These are phyloP conservation scores for Petunia secreta DNA, from an alignment of 257 asterid species.

Conservation along the genomic window DNA sequence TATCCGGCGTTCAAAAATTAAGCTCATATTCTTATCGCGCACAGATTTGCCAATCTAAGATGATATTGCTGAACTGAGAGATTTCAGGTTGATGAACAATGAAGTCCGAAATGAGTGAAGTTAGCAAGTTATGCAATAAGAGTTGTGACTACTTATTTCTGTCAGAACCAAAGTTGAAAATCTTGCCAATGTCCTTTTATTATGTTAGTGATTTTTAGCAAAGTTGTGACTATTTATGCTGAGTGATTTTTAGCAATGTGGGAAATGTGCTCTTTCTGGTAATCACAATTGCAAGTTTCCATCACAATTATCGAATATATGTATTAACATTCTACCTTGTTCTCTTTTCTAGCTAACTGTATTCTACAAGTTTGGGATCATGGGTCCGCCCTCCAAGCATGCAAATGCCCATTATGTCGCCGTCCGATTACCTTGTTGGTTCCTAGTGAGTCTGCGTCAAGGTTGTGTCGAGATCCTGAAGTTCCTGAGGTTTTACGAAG, in stretches of 20 bases:
- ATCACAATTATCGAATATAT: conserved; percentile 16
- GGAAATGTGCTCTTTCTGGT: background rate
- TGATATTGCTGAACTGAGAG: background rate
- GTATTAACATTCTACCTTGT: conserved; percentile 16
- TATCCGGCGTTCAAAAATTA: background rate
- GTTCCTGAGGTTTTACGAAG: conserved; percentile 56
- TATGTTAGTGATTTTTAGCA: background rate
- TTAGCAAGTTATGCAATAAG: background rate
- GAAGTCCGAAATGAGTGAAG: background rate
- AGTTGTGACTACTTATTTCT: background rate
- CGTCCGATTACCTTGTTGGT: conserved; percentile 87
- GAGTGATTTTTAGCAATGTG: background rate
- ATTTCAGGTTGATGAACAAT: background rate
- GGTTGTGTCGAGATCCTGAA: conserved; percentile 49
- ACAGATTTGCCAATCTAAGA: background rate
- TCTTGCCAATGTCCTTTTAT: background rate
- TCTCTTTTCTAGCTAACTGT: conserved; percentile 59
- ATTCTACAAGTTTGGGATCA: conserved; percentile 85
- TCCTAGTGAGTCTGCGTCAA: conserved; percentile 68
- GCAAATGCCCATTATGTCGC: conserved; percentile 89
- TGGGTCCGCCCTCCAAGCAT: conserved; percentile 79
- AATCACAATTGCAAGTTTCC: background rate
- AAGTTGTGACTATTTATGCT: too few relatives aligned
- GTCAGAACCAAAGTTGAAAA: background rate
- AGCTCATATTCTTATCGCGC: conserved; percentile 1